phyloP scores from a whole-genome alignment of 306 rosid genomes.

The Lablab purpureus region DNA sequence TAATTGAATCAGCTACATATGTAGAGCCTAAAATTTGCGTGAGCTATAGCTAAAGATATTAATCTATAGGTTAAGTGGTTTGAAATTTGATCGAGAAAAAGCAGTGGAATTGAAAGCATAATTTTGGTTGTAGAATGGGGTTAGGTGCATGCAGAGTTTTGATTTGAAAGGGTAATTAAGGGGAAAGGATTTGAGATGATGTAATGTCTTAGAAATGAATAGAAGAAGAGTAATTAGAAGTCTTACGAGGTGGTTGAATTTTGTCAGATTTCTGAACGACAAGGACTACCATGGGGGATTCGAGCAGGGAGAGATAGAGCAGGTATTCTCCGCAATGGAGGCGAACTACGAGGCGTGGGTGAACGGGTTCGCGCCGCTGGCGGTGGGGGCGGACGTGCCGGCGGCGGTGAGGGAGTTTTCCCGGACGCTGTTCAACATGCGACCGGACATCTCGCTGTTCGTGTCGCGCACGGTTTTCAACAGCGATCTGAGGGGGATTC shows the following conservation, averaged over 20 bases:
- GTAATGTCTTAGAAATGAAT: too few species aligned
- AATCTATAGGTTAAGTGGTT: too few species aligned
- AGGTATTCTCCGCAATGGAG: constrained; percentile 78
- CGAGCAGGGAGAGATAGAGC: constrained; percentile 70
- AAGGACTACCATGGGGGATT: constrained; percentile 90
- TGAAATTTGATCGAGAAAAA: too few species aligned
- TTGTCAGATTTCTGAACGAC: constrained; percentile 77
- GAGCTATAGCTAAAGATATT: too few species aligned
- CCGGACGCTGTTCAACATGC: constrained; percentile 88
- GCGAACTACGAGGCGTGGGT: constrained; percentile 89
- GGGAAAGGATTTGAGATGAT: too few species aligned
- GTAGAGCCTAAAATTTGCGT: too few species aligned
- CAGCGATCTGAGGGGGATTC: constrained; percentile 82
- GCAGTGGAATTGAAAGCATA: too few species aligned
- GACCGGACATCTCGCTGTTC: constrained; percentile 88
- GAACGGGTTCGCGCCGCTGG: constrained; percentile 75
- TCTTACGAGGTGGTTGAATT: background rate
- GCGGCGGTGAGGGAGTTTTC: constrained; percentile 80
- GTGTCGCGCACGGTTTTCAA: constrained; percentile 71
- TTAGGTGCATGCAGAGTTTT: too few species aligned
- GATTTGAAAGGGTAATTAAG: too few species aligned
- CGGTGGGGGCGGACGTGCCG: constrained; percentile 94
- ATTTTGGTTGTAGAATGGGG: too few species aligned
- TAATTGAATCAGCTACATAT: too few species aligned
- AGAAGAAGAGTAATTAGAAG: too few species aligned